Percentiles rank a stretch among this genome's conserved stretches.
phyloP scores from a whole-genome alignment of 345 rosid species.

The Aegle marmelos region DNA sequence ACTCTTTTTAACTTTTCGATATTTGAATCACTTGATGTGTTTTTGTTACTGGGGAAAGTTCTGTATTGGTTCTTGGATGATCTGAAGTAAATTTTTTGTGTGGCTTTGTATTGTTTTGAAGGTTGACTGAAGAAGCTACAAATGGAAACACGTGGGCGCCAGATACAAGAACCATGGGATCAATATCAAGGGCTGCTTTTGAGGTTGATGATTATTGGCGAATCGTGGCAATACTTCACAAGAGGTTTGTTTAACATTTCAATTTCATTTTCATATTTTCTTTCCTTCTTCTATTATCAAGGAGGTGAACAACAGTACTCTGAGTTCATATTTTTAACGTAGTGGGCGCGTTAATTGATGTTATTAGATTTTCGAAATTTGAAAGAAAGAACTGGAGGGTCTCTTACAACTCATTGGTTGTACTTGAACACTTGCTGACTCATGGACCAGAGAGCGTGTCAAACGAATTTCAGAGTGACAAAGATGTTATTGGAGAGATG shows the following conservation, averaged over 20 bases:
- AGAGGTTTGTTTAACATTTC: conserved; percentile 41
- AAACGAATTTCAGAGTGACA: conserved; percentile 68
- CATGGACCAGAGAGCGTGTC: conserved; percentile 94
- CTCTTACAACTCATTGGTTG: conserved; percentile 65
- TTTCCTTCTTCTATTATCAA: too few relatives aligned
- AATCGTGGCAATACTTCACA: conserved; percentile 79
- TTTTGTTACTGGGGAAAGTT: not conserved
- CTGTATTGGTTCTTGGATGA: conserved; percentile 15
- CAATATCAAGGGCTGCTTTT: conserved; percentile 88
- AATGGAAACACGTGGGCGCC: conserved; percentile 63
- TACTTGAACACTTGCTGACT: conserved; percentile 79
- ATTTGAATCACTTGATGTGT: not conserved
- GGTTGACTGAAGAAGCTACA: conserved; percentile 86
- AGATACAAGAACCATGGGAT: conserved; percentile 56
- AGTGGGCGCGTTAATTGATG: not conserved
- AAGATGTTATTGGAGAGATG: conserved; percentile 46
- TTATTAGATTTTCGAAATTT: conserved; percentile 56
- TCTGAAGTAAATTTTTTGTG: conserved; percentile 15
- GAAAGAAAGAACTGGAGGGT: conserved; percentile 80
- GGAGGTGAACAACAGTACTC: not conserved
- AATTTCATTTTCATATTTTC: too few relatives aligned
- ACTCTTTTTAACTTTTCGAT: not conserved
- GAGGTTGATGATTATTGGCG: conserved; percentile 82
- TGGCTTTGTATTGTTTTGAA: conserved; percentile 21
- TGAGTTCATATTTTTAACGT: not conserved